Conservation (phyloP, 768 basidiomycete genomes). For the Mycena rebaudengoi region DNA sequence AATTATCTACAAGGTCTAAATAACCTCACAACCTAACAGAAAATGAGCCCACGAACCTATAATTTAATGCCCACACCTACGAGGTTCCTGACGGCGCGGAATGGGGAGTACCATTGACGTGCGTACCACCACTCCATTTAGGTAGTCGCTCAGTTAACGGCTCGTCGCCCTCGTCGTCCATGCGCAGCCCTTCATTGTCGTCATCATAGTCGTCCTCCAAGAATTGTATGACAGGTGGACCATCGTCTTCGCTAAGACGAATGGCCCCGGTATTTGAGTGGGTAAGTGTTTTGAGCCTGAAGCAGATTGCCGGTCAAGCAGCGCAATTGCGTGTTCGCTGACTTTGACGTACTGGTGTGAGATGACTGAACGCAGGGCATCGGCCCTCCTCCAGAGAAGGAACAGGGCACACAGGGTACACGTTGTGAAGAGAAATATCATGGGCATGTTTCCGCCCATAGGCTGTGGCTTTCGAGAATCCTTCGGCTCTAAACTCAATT, state of each 20-base stretch:
- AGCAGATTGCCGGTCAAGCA: not conserved
- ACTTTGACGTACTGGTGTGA: constrained; percentile 62
- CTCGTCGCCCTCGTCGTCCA: not conserved
- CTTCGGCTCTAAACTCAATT: constrained; percentile 56
- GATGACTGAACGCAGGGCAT: constrained; percentile 62
- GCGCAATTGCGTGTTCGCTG: not conserved
- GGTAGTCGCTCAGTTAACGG: not conserved
- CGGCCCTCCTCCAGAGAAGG: constrained; percentile 69
- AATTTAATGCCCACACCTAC: too few relatives aligned
- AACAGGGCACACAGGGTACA: constrained; percentile 67
- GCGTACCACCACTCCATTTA: too few relatives aligned
- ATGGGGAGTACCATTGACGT: too few relatives aligned
- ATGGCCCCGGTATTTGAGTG: constrained; percentile 65
- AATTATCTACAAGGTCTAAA: too few relatives aligned
- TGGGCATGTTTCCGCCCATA: constrained; percentile 60
- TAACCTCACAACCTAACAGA: too few relatives aligned
- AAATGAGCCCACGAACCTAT: too few relatives aligned
- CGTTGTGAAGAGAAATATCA: constrained; percentile 65
- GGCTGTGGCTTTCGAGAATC: constrained; percentile 70
- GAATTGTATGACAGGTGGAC: constrained; percentile 74
- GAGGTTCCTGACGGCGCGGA: too few relatives aligned
- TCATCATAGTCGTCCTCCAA: constrained; percentile 68
- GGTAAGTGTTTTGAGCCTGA: constrained; percentile 66
- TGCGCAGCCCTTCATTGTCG: constrained; percentile 41
- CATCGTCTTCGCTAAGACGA: constrained; percentile 75